These are phyloP conservation scores for Ganoderma lucidum DNA, from an alignment of 1,284 basidiomycete genomes.

Conservation along the genomic window DNA sequence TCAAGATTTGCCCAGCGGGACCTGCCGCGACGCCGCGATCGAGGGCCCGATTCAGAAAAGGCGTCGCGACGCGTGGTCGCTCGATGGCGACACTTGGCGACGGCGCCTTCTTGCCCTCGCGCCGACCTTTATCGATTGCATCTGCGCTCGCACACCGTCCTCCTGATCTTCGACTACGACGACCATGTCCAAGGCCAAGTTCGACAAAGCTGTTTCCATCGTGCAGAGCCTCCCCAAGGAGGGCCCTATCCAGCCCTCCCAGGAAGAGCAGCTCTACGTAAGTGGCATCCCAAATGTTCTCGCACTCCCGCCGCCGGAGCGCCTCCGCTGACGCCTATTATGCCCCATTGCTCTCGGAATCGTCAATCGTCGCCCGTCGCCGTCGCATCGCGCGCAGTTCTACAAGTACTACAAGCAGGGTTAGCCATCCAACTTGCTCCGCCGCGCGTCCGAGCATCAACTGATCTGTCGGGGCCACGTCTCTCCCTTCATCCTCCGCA, in stretches of 20 bases:
- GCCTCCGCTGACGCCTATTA: slow-evolving; percentile 11
- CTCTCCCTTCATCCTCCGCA: slow-evolving; percentile 39
- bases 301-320: slow-evolving; percentile 9
- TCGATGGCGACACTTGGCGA: slow-evolving; percentile 66
- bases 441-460: slow-evolving; percentile 20
- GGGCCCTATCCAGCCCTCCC: slow-evolving; percentile 80
- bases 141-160: slow-evolving; percentile 16
- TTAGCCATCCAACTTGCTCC: slow-evolving; percentile 37
- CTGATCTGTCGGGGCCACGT: slow-evolving; percentile 10
- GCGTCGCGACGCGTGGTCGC: slow-evolving; percentile 62
- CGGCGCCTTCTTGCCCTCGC: slow-evolving; percentile 38
- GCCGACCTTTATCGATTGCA: slow-evolving; percentile 21
- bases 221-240: slow-evolving; percentile 79
- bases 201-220: slow-evolving; percentile 83
- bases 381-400: slow-evolving; percentile 63
- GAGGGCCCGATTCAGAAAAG: slow-evolving; percentile 24
- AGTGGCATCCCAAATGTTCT: slow-evolving; percentile 38
- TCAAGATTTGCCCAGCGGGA: slow-evolving; percentile 27
- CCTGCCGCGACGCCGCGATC: slow-evolving; percentile 31
- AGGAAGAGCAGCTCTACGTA: slow-evolving; percentile 83
- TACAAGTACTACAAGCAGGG: slow-evolving; percentile 95
- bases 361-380: neutral
- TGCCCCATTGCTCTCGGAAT: slow-evolving; percentile 2
- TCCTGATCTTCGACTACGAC: slow-evolving; percentile 29
- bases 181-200: slow-evolving; percentile 70